Base-by-base conservation (phyloP, 495 filamentous ascomycete species). In the Mytilinidion resinicola region DNA sequence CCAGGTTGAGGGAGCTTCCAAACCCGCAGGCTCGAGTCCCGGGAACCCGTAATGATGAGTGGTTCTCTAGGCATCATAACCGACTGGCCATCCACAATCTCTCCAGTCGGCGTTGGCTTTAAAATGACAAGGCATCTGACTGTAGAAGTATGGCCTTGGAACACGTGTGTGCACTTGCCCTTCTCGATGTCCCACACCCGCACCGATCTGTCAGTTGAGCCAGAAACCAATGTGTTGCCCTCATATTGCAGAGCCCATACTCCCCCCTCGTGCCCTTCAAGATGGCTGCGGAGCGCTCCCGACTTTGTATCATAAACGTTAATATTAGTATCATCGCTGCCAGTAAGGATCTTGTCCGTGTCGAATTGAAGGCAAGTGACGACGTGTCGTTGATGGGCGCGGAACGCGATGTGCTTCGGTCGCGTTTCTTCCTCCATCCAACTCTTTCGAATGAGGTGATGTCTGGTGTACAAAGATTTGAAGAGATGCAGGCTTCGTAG, bases 241-340 rank as follows among this genome's bases (percentile, higher is more conserved):
- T 95, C 83, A 66, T 99, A 97, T 66, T 99, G 91, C 34, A 99
- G 78, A 47, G 93, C 93, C 93, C 93, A 99, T 5, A 99, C 93
- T 44, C 93, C 93, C 44, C 93, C 93, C 66, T 99, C 95, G 68
- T 99, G 93, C 17, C 93, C 93, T 67, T 88, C 85, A 4, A 99
- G 80, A 38, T 83, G 88, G 53, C 82, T 87, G 57, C 89, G 83
- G 51, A 95, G 73, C 55, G 86, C 87, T 55, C 93, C 93, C 6
- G 91, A 97, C 71, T 91, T 92, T 11, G 93, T 99, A 67, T 97
- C 91, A 69, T 97, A 99, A 42, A 99, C 92, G 67, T 97, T 90
- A 69, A 99, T 99, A 58, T 96, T 87, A 9, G 91, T 95, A 69
- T 99, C 93, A 72, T 99, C 93, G 64, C 91, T 96, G 33, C 93